Conservation (phyloP, 495 filamentous ascomycete species). For the Talaromyces borbonicus region DNA sequence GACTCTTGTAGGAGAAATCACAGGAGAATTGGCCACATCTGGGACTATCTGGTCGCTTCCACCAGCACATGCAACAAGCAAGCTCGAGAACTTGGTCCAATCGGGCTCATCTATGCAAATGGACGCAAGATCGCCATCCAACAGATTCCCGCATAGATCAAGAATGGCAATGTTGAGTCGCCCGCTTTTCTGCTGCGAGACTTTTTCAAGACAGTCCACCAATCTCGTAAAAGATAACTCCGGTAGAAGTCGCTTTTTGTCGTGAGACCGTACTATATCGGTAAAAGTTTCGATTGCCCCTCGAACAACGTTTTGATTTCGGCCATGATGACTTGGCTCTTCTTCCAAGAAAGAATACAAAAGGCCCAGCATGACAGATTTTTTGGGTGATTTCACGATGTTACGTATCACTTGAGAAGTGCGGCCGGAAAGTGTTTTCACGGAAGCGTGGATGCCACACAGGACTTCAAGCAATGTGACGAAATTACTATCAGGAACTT, state of each 20-base stretch:
- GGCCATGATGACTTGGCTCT: conserved; percentile 34
- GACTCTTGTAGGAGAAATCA: not conserved
- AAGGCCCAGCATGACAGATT: conserved; percentile 55
- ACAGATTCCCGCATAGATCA: conserved; percentile 30
- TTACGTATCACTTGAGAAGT: conserved; percentile 70
- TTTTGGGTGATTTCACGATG: conserved; percentile 69
- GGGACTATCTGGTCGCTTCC: conserved; percentile 30
- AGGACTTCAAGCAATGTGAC: conserved; percentile 65
- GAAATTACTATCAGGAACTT: conserved; percentile 60
- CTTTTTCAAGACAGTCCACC: conserved; percentile 47
- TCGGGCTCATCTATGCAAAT: conserved; percentile 22
- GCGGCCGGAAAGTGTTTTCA: conserved; percentile 56
- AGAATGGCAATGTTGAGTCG: conserved; percentile 49
- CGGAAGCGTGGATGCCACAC: conserved; percentile 70
- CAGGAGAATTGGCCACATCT: not conserved
- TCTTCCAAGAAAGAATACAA: conserved; percentile 53
- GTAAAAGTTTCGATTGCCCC: conserved; percentile 60
- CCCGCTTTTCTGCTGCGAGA: conserved; percentile 41
- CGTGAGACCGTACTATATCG: conserved; percentile 43
- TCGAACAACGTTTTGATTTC: conserved; percentile 53
- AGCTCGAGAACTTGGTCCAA: conserved; percentile 24
- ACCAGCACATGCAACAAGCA: conserved; percentile 60
- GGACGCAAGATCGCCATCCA: conserved; percentile 28
- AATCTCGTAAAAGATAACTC: conserved; percentile 37
- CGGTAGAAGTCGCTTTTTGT: conserved; percentile 57